Base-by-base conservation (phyloP, 192 early-diverging fungal genomes). In the Dimargaris cristalligena region DNA sequence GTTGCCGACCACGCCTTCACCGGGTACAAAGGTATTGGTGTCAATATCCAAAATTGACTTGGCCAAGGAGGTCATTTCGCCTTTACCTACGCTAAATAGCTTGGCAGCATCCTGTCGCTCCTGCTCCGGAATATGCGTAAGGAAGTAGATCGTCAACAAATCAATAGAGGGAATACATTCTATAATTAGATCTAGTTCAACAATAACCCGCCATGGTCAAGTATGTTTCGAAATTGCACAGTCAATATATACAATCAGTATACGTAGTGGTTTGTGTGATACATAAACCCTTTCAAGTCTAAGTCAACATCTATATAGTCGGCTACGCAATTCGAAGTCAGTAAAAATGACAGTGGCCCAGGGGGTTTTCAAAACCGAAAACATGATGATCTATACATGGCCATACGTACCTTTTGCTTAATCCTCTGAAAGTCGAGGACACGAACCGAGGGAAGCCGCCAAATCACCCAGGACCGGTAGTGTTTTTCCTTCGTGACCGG, bases 381-480 rank as follows among this genome's bases (percentile, higher is more conserved):
- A 59, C 2, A 18, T 26, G 3, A 30, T 16, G 16, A 26, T 58
- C 2, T 6, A 35, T 59, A 20, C 16, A 16, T 30, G 32, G 44
- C 25, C 35, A 48, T 0, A 64, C 70, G 29, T 69, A 90, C 89
- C 66, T 63, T 67, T 51, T 84, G 74, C 52, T 75, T 78, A 28
- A 97, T 78, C 33, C 74, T 74, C 58, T 82, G 77, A 66, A 94
- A 97, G 71, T 99, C 89, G 64, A 97, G 62, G 2, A 96, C 82
- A 35, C 86, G 75, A 49, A 97, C 67, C 20, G 63, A 72, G 23
- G 87, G 80, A 44, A 90, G 64, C 62, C 83, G 79, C 77, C 87
- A 82, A 58, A 99, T 82, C 29, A 94, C 75, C 74, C 82, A 93
- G 38, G 76, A 60, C 49, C 96, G 67, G 63, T 96, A 94, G 62